Evolutionary conservation across 306 rosid genomes (phyloP), one percentile per base, ranked within the genome.

Genomic region (Datisca glomerata): DNA sequence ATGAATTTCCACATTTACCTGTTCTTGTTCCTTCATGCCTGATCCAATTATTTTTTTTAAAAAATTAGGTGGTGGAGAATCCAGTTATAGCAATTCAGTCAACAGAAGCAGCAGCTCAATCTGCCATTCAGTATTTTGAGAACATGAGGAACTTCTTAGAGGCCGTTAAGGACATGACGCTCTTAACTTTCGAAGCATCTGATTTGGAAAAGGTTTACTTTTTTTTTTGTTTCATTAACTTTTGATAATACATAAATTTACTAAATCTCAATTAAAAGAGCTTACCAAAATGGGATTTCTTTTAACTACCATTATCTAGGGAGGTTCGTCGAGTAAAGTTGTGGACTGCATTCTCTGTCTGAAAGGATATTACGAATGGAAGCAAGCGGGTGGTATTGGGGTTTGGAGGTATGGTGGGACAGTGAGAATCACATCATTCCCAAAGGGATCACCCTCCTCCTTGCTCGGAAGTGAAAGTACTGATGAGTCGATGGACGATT

Each of bases 331-430:
- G 8, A 60, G 64, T 45, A 83, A 83, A 64, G 97, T 89, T 58
- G 95, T 89, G 31, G 97, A 89, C 57, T 89, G 97, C 74, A 89
- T 89, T 67, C 81, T 89, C 6, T 89, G 97, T 59, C 77, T 89
- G 66, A 89, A 89, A 65, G 97, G 97, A 20, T 89, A 69, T 41
- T 67, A 83, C 29, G 94, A 82, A 57, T 89, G 97, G 97, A 83
- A 76, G 70, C 81, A 67, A 34, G 68, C 80, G 0, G 97, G 97
- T 33, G 97, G 95, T 42, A 65, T 80, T 57, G 97, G 97, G 37
- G 95, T 83, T 21, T 89, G 97, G 97, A 83, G 97, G 60, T 89
- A 89, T 38, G 97, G 97, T 57, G 97, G 95, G 46, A 83, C 97
- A 16, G 97, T 89, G 51, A 69, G 73, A 73, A 89, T 89, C 47